phyloP scores from a whole-genome alignment of 495 filamentous ascomycete species.

The Lepraria neglecta region DNA sequence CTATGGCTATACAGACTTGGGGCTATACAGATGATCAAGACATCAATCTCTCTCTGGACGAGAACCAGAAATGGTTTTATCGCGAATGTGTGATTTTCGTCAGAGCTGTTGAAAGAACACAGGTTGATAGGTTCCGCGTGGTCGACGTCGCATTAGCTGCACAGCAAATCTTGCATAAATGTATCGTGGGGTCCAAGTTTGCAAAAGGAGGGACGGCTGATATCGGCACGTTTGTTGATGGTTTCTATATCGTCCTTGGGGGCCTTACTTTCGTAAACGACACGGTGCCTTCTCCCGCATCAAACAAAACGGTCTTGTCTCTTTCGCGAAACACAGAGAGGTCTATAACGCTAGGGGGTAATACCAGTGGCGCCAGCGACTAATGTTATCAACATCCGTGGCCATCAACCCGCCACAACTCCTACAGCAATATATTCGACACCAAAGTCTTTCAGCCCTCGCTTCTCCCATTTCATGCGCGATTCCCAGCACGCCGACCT shows the following conservation, averaged over 20 bases:
- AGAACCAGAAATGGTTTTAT: neutral
- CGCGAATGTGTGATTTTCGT: constrained; percentile 6
- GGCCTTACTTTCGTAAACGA: neutral
- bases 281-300: neutral
- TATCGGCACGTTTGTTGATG: neutral
- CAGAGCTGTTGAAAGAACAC: neutral
- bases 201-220: constrained; percentile 5
- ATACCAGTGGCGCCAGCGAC: neutral
- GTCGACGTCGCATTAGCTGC: constrained; percentile 12
- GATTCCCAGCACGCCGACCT: no score
- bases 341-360: neutral
- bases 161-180: neutral
- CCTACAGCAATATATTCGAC: no score
- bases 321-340: constrained; percentile 8
- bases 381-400: neutral
- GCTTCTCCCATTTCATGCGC: no score
- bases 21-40: constrained; percentile 11
- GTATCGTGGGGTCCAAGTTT: constrained; percentile 1
- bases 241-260: constrained; percentile 6
- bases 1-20: constrained; percentile 3
- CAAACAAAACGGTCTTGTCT: neutral
- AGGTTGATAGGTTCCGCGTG: neutral
- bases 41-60: neutral
- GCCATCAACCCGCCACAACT: neutral
- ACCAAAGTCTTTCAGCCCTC: no score